Percentiles rank a stretch among this genome's conserved stretches.
Evolutionary conservation across 2,329 filamentous ascomycete species (phyloP).

Genomic region (Botrytis cinerea): DNA sequence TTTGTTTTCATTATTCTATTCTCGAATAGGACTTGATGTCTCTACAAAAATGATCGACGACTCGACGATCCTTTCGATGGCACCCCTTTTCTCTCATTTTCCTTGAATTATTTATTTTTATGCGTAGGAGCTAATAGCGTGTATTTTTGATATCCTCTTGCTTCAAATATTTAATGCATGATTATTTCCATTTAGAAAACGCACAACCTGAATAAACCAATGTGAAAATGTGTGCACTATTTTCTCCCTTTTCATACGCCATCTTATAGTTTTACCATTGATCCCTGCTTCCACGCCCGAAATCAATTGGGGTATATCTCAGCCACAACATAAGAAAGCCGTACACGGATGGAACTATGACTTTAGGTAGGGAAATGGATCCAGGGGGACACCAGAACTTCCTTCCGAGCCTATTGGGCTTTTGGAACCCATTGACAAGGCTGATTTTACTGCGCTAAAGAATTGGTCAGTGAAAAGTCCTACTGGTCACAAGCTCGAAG

Average conservation of each 20-base stretch:
- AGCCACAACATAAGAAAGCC: neutral
- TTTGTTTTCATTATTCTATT: neutral
- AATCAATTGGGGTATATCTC: neutral
- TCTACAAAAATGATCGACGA: neutral
- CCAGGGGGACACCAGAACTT: neutral
- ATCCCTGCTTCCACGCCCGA: neutral
- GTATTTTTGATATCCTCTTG: slow-evolving; percentile 12
- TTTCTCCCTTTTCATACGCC: neutral
- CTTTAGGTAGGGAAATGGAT: neutral
- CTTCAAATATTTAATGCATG: slow-evolving; percentile 10
- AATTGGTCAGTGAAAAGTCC: slow-evolving; percentile 15
- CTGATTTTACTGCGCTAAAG: neutral
- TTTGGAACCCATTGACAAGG: neutral
- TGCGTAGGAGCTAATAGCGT: slow-evolving; percentile 13
- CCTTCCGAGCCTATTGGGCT: neutral
- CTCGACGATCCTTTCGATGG: neutral
- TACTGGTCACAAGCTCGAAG: slow-evolving; percentile 5
- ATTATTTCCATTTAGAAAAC: neutral
- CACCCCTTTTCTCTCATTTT: neutral
- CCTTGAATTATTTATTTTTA: neutral
- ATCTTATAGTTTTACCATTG: neutral
- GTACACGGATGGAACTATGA: neutral
- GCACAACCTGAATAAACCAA: neutral
- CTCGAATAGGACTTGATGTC: neutral
- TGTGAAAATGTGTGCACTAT: neutral